phyloP scores from a whole-genome alignment of 2,329 filamentous ascomycete species.

The Thermothelomyces thermophilus region DNA sequence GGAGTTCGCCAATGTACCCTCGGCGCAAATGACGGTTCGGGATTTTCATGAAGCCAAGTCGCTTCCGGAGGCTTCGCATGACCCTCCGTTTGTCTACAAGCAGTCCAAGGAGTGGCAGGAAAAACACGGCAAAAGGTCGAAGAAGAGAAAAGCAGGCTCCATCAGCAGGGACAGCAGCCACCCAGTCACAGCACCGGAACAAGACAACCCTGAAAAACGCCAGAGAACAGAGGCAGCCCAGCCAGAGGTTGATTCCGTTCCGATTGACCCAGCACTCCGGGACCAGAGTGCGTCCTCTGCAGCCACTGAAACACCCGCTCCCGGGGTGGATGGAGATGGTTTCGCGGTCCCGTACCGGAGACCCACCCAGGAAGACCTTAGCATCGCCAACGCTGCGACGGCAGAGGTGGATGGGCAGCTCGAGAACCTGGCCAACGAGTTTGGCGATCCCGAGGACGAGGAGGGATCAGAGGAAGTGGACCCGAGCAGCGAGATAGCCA shows the following conservation, averaged over 20 bases:
- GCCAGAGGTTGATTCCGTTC: neutral
- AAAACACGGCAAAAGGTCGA: slow-evolving; percentile 39
- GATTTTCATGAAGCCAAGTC: slow-evolving; percentile 64
- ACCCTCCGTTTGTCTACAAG: slow-evolving; percentile 77
- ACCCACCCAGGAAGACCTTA: slow-evolving; percentile 19
- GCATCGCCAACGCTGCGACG: slow-evolving; percentile 15
- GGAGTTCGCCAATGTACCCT: slow-evolving; percentile 84
- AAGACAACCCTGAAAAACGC: slow-evolving; percentile 19
- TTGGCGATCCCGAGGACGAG: slow-evolving; percentile 31
- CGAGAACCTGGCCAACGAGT: slow-evolving; percentile 36
- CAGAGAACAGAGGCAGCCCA: slow-evolving; percentile 17
- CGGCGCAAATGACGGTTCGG: slow-evolving; percentile 76
- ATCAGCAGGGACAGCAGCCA: slow-evolving; percentile 6
- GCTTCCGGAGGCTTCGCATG: slow-evolving; percentile 44
- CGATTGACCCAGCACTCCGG: slow-evolving; percentile 12
- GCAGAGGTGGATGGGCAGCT: slow-evolving; percentile 20
- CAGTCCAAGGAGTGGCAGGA: slow-evolving; percentile 48
- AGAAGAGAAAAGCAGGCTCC: slow-evolving; percentile 33
- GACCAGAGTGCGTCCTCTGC: slow-evolving; percentile 10
- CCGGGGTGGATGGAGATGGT: slow-evolving; percentile 53
- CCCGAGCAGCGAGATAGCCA: slow-evolving; percentile 26
- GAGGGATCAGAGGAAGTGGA: slow-evolving; percentile 19
- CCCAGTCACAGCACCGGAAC: slow-evolving; percentile 31
- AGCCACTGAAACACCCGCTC: neutral
- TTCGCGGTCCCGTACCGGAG: slow-evolving; percentile 54